Base-by-base conservation (phyloP, 2,329 filamentous ascomycete genomes). In the Mycogone perniciosa region DNA sequence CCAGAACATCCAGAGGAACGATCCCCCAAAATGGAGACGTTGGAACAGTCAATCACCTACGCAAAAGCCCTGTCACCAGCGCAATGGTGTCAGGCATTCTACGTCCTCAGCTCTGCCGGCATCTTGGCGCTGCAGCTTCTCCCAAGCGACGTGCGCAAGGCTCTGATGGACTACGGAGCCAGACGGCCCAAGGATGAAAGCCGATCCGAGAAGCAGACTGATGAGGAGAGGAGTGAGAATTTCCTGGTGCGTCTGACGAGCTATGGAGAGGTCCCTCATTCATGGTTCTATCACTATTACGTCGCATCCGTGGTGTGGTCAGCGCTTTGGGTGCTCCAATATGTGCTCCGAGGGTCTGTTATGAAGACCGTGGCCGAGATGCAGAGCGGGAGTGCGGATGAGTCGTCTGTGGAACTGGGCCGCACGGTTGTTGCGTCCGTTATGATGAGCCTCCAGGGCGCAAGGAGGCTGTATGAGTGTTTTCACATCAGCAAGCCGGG, bases 201-300 rank as follows among this genome's bases (percentile, higher is more conserved):
- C 11, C 8, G 27, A 41, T 27, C 44, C 44, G 61, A 61, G 47
- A 59, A 62, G 26, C 48, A 48, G 46, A 31, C 48, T 9, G n/a
- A 46, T 29, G 46, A 43, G 9, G 31, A 49, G 29, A 44, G 54
- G 31, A 31, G 31, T 10, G 31, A 38, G 30, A 43, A 26, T 3
- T 35, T 47, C 31, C 48, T 74, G 38, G 59, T 61, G 47, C 59
- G 59, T 47, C 39, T 72, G 31, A 58, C 62, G 26, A 54, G 61
- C 39, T 57, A 57, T 46, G 69, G 70, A 57, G 80, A 81, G 63
- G 85, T 96, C 34, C 90, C 92, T 26, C 93, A 97, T 70, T 79
- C 79, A 55, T 97, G 88, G 84, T 97, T 97, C 67, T 79, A 77
- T 40, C 87, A 93, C 60, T 97, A 96, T 71, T 97, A 99, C 66